Evolutionary conservation across 371 early-diverging fungal species (phyloP).

Genomic region (Mortierella sp.): DNA sequence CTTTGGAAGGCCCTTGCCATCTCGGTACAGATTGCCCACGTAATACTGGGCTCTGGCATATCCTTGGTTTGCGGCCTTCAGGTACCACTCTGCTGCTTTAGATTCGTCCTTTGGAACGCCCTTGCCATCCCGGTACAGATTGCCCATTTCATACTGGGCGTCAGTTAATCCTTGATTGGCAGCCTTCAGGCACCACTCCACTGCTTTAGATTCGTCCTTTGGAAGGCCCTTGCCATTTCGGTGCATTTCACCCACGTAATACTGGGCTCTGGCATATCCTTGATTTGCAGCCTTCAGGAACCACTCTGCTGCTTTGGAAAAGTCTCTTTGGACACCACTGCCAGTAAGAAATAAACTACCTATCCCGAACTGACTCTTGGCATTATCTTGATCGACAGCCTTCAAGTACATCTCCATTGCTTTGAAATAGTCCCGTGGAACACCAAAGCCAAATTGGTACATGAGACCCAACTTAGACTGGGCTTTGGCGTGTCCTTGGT

Average conservation of each 20-base stretch:
- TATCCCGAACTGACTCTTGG: background rate
- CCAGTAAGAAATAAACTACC: background rate
- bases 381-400: conserved; percentile 9
- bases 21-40: background rate
- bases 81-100: conserved; percentile 34
- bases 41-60: conserved; percentile 2
- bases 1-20: conserved; percentile 8
- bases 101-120: conserved; percentile 6
- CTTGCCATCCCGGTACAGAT: conserved; percentile 7
- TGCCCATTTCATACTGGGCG: background rate
- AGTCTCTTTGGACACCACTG: conserved; percentile 1
- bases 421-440: conserved; percentile 1
- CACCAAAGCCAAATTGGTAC: conserved; percentile 10
- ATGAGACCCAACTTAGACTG: conserved; percentile 1
- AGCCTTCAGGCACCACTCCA: conserved; percentile 17
- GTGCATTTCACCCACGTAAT: background rate
- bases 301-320: conserved; percentile 14
- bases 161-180: background rate
- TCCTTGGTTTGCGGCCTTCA: conserved; percentile 6
- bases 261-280: background rate
- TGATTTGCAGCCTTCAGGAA: conserved; percentile 6
- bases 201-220: background rate
- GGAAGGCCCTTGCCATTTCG: background rate
- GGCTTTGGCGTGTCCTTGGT: conserved; percentile 50
- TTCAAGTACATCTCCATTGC: conserved; percentile 48